Evolutionary conservation across 2,329 filamentous ascomycete species (phyloP).

Genomic region (Escovopsis weberi): DNA sequence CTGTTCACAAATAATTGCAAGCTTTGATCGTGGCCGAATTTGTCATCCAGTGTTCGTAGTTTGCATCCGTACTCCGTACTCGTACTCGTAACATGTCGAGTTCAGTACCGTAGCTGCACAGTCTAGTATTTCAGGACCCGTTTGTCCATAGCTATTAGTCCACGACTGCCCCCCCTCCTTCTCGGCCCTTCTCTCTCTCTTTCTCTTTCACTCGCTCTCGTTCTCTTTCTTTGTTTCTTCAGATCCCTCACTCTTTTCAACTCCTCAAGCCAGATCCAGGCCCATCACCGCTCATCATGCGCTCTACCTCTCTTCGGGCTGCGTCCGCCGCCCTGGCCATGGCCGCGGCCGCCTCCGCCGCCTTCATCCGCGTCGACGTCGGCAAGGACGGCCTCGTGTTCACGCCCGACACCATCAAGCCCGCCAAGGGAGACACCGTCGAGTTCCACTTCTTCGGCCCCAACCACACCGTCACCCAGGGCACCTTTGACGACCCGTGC

Average conservation of each 20-base stretch:
- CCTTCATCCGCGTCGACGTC: slow-evolving; percentile 2
- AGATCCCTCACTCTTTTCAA: background rate
- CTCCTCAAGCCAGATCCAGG: background rate
- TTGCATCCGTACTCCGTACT: too few relatives aligned
- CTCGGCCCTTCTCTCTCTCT: too few relatives aligned
- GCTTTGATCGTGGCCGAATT: too few relatives aligned
- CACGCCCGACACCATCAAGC: slow-evolving; percentile 1
- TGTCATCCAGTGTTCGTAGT: too few relatives aligned
- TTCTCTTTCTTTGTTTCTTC: background rate
- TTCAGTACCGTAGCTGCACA: too few relatives aligned
- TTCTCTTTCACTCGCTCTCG: too few relatives aligned
- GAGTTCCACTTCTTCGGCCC: slow-evolving; percentile 2
- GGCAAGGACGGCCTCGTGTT: slow-evolving; percentile 2
- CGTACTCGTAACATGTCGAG: too few relatives aligned
- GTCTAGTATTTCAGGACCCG: too few relatives aligned
- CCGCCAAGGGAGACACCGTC: background rate
- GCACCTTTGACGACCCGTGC: slow-evolving; percentile 3
- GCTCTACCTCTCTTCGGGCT: background rate
- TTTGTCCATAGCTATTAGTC: too few relatives aligned
- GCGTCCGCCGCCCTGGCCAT: slow-evolving; percentile 25
- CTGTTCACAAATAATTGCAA: too few relatives aligned
- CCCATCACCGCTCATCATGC: background rate
- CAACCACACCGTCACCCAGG: slow-evolving; percentile 3
- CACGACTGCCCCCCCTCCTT: too few relatives aligned
- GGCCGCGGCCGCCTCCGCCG: background rate